phyloP scores from a whole-genome alignment of 2,329 filamentous ascomycete species.

The Monosporascus sp. region DNA sequence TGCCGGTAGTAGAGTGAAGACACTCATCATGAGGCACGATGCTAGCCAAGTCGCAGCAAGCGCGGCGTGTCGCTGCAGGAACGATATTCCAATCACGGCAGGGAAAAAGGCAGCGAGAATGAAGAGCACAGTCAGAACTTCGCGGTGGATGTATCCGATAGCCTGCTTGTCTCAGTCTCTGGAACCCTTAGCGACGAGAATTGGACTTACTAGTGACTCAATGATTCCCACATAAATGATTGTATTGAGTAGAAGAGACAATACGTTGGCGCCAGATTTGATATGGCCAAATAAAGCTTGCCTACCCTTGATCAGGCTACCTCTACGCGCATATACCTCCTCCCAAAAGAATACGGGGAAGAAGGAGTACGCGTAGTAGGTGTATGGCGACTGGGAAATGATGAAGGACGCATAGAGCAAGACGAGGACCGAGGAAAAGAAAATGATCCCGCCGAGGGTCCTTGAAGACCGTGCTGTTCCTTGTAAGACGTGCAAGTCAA shows the following conservation, averaged over 20 bases:
- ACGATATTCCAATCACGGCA: conserved; percentile 63
- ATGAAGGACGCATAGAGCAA: conserved; percentile 74
- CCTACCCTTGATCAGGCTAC: conserved; percentile 62
- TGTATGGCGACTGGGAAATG: conserved; percentile 70
- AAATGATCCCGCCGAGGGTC: conserved; percentile 50
- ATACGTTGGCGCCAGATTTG: conserved; percentile 50
- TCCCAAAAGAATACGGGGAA: conserved; percentile 98
- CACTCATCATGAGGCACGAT: conserved; percentile 79
- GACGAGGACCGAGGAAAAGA: conserved; percentile 74
- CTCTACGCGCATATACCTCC: conserved; percentile 77
- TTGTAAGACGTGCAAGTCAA: conserved; percentile 82
- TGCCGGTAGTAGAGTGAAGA: conserved; percentile 80
- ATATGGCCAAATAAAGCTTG: conserved; percentile 66
- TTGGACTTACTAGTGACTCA: conserved; percentile 63
- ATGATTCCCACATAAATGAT: conserved; percentile 69
- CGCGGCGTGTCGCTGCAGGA: conserved; percentile 60
- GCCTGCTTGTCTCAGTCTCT: conserved; percentile 53
- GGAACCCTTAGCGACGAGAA: not conserved
- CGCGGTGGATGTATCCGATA: conserved; percentile 84
- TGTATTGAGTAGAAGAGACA: conserved; percentile 59
- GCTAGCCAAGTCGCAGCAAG: conserved; percentile 68
- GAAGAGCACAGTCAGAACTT: conserved; percentile 80
- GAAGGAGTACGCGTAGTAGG: conserved; percentile 87
- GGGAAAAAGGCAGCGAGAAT: conserved; percentile 76
- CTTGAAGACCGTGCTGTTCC: conserved; percentile 61